Evolutionary conservation across 805 yeast species (phyloP).

Genomic region (Suhomyces faveliae): DNA sequence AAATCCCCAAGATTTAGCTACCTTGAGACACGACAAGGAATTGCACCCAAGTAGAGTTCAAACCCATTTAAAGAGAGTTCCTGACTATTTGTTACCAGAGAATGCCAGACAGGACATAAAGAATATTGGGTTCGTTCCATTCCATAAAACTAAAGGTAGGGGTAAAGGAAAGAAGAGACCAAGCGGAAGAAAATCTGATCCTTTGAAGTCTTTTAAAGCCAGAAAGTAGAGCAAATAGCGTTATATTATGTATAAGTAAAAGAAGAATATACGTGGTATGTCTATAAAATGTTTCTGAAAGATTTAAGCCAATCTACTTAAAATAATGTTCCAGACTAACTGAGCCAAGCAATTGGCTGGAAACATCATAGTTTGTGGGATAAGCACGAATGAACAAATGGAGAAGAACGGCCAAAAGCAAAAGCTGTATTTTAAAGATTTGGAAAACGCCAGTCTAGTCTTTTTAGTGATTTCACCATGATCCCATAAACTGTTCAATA

Average conservation of each 20-base stretch:
- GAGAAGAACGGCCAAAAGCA: constrained; percentile 62
- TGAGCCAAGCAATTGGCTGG: constrained; percentile 58
- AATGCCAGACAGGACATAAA: constrained; percentile 57
- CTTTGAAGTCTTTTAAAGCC: constrained; percentile 52
- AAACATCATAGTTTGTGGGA: constrained; percentile 52
- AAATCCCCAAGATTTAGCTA: constrained; percentile 89
- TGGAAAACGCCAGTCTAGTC: constrained; percentile 41
- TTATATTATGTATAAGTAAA: neutral
- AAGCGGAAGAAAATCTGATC: constrained; percentile 52
- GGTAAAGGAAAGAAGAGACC: constrained; percentile 41
- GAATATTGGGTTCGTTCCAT: constrained; percentile 70
- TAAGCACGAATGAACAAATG: constrained; percentile 45
- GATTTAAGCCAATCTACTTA: constrained; percentile 29
- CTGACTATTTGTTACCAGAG: constrained; percentile 85
- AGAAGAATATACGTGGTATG: neutral
- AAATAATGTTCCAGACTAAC: constrained; percentile 54
- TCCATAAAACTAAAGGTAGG: constrained; percentile 51
- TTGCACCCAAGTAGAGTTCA: constrained; percentile 80
- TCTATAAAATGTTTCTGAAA: neutral
- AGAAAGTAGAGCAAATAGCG: constrained; percentile 8
- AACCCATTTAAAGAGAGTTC: constrained; percentile 84
- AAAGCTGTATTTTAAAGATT: constrained; percentile 51
- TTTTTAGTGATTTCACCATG: constrained; percentile 35
- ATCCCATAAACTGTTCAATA: constrained; percentile 57
- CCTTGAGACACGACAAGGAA: constrained; percentile 89